Base-by-base conservation (phyloP, 2,329 filamentous ascomycete genomes). In the Myrmaecium sp. region DNA sequence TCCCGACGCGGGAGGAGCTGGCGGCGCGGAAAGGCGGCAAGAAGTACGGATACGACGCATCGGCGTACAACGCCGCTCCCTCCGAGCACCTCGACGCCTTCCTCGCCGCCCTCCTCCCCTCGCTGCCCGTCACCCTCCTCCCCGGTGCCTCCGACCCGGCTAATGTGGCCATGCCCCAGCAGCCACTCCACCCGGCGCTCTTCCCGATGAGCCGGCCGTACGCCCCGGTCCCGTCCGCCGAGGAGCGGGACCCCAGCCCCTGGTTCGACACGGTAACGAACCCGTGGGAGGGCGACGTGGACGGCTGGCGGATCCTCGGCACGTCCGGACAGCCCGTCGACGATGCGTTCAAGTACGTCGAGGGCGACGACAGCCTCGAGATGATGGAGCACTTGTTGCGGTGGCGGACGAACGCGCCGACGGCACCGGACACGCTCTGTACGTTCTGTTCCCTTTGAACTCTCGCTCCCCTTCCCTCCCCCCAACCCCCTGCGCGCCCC, bases 361-460 rank as follows among this genome's bases (percentile, higher is more conserved):
- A 76, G 30, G 74, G 69, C 18, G 70, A 82, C 21, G 72, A 83
- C 38, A 60, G 84, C 12, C 46, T 95, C 14, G 74, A 75, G 24
- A 80, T 94, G 66, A 89, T 95, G 78, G 89, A 95, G 52, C 74
- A 75, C 30, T 89, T 92, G 70, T 73, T 92, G 37, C 66, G 83
- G 32, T 98, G 89, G 89, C 68, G 89, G 34, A 80, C 82, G 45
- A 73, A 73, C 37, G 89, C 89, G 4, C 89, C 89, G 2, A 98
- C 89, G 0, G 89, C 89, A 2, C 89, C 91, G 0, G 91, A 98
- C 52, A 98, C 91, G 0, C 49, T 98, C 22, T 93, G 83, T 86
- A 62, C 62, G 78, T 60, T 30, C 14, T 29, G 18, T 17, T 13
- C 13, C 10, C 15, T n/a, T 30, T n/a, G 23, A n/a, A 23, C 7